phyloP scores from a whole-genome alignment of 2,329 filamentous ascomycete species.

The Aureobasidium sp. region DNA sequence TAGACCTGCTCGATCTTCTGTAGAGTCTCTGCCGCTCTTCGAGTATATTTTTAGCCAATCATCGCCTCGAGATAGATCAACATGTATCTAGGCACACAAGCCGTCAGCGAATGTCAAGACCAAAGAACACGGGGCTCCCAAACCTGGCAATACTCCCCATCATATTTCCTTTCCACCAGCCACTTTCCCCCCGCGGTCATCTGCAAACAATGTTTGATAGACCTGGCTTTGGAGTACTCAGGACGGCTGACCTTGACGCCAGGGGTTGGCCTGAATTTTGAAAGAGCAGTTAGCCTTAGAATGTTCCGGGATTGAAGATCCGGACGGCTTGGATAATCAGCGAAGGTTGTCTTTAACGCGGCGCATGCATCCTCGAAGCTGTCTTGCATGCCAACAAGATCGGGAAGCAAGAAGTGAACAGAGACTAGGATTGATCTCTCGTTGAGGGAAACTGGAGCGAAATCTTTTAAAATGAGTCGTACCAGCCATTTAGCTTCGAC shows the following conservation, averaged over 20 bases:
- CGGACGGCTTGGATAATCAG: slow-evolving; percentile 32
- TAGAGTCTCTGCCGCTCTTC: slow-evolving; percentile 88
- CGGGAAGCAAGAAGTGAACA: slow-evolving; percentile 64
- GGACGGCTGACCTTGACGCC: slow-evolving; percentile 42
- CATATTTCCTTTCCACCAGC: slow-evolving; percentile 75
- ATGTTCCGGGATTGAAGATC: slow-evolving; percentile 26
- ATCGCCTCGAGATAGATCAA: slow-evolving; percentile 54
- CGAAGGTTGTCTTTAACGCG: slow-evolving; percentile 43
- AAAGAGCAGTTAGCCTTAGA: slow-evolving; percentile 34
- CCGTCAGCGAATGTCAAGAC: background rate
- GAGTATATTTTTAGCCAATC: slow-evolving; percentile 73
- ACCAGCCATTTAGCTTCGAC: slow-evolving; percentile 82
- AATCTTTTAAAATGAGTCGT: slow-evolving; percentile 69
- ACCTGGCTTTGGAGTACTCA: slow-evolving; percentile 38
- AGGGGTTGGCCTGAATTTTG: slow-evolving; percentile 31
- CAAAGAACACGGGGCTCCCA: too few relatives aligned
- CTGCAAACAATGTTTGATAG: slow-evolving; percentile 64
- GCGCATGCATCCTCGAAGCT: slow-evolving; percentile 55
- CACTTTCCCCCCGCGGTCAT: slow-evolving; percentile 55
- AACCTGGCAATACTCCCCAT: slow-evolving; percentile 74
- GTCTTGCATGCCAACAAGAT: slow-evolving; percentile 62
- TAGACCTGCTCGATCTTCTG: slow-evolving; percentile 57
- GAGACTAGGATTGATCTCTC: slow-evolving; percentile 47
- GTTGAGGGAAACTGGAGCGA: slow-evolving; percentile 60
- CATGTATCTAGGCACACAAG: slow-evolving; percentile 49